Evolutionary conservation across 2,329 filamentous ascomycete species (phyloP).

Genomic region (Sporothrix inflata): DNA sequence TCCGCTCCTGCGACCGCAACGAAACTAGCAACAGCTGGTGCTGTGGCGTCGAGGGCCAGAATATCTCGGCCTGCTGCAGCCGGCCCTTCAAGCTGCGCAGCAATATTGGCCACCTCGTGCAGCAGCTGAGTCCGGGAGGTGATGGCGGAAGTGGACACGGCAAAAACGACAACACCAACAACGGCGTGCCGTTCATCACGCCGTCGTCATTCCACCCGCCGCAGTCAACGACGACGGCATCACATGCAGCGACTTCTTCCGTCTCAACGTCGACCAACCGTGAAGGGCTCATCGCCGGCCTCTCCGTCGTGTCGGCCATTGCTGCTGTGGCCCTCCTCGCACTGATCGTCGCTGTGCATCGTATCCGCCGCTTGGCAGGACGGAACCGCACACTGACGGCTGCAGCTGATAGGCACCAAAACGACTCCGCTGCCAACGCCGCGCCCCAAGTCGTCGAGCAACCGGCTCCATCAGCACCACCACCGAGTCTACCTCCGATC

Average conservation of each 20-base stretch:
- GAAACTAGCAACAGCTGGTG: conserved; percentile 34
- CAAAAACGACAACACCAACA: background rate
- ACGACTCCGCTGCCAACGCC: background rate
- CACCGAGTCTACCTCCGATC: background rate
- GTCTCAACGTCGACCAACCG: background rate
- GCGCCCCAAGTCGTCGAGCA: background rate
- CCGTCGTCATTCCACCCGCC: background rate
- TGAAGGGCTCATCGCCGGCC: conserved; percentile 23
- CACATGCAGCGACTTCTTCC: background rate
- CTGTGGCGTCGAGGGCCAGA: conserved; percentile 32
- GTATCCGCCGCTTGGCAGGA: conserved; percentile 15
- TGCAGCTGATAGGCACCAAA: no score
- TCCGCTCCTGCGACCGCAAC: conserved; percentile 30
- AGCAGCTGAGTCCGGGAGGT: conserved; percentile 18
- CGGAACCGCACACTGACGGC: background rate
- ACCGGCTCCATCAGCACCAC: background rate
- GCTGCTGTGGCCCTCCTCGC: conserved; percentile 23
- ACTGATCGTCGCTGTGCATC: conserved; percentile 1
- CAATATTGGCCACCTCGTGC: conserved; percentile 34
- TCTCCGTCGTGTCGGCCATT: conserved; percentile 27
- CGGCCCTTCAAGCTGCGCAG: conserved; percentile 32
- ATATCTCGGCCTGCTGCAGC: conserved; percentile 33
- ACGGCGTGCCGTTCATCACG: background rate
- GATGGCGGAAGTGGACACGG: background rate
- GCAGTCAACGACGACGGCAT: background rate